Base-by-base conservation (phyloP, 2,329 filamentous ascomycete genomes). In the Anthostomella pinea region DNA sequence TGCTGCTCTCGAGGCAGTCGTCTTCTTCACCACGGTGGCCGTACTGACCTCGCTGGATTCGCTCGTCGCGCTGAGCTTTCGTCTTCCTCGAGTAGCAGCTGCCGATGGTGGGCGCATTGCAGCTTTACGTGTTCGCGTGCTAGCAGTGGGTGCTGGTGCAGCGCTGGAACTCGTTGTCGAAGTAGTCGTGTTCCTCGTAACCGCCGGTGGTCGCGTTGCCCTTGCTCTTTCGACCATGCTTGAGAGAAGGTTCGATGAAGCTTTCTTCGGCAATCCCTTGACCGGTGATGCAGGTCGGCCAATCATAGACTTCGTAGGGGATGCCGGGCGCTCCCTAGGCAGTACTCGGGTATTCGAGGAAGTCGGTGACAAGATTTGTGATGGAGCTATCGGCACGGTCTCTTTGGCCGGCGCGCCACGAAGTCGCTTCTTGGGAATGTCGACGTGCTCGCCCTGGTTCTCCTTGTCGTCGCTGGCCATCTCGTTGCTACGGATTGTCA, bases 331-430 rank as follows among this genome's bases (percentile, higher is more conserved):
- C 7, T 59, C 60, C 15, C 79, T 75, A 14, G 77, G 77, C 15
- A 77, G 67, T 11, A 85, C 73, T 33, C 86, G 80, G 5, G 85
- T 85, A 57, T 95, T 95, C 40, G 84, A 83, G 0, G 87, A 90
- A 34, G 86, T 84, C 2, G 88, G 88, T 2, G 89, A 95, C 3
- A 95, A 71, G 23, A 94, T 75, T 59, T 84, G 73, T 32, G 72
- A 65, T 43, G 77, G 62, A 47, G 68, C 53, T 45, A 69, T 53
- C 51, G 63, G 56, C 49, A 64, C 52, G 44, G 61, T 45, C 17
- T 65, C 69, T 10, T 39, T 48, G 14, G 64, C 69, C 38, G 64
- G 61, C 8, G 64, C 61, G 26, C 65, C 71, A 28, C 71, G 74
- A 11, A 67, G 62, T 52, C 65, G 72, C 65, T 89, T 90, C 70